Percentiles rank a stretch among this genome's conserved stretches.
phyloP scores from a whole-genome alignment of 2,329 filamentous ascomycete species.

The Monosporascus ibericus region DNA sequence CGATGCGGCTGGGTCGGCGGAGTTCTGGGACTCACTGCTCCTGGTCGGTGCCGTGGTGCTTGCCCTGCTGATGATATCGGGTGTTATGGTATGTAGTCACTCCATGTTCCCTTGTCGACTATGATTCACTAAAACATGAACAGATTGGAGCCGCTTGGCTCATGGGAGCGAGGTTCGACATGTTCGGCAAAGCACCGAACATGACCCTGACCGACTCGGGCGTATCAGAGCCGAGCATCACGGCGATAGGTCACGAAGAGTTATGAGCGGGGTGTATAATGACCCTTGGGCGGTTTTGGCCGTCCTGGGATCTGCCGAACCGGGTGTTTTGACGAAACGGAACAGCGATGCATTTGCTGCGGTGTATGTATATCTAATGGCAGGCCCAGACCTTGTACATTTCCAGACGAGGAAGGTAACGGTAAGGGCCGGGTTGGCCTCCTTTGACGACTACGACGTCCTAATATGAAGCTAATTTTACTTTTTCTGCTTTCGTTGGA shows the following conservation, averaged over 20 bases:
- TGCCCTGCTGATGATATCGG: conserved; percentile 66
- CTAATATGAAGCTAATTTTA: background rate
- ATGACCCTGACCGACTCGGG: conserved; percentile 3
- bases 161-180: conserved; percentile 77
- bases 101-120: background rate
- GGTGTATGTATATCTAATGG: background rate
- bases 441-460: conserved; percentile 11
- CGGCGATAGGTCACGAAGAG: conserved; percentile 20
- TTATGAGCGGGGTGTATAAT: conserved; percentile 15
- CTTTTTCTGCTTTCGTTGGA: background rate
- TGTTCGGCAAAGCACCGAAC: conserved; percentile 49
- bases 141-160: conserved; percentile 74
- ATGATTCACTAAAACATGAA: conserved; percentile 11
- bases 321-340: conserved; percentile 7
- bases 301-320: background rate
- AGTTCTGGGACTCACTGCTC: conserved; percentile 55
- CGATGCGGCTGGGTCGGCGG: conserved; percentile 31
- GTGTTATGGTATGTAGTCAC: conserved; percentile 64
- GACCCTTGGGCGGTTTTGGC: background rate
- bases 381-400: background rate
- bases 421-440: conserved; percentile 9
- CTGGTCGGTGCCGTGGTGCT: conserved; percentile 61
- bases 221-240: conserved; percentile 7
- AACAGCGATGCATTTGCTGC: background rate
- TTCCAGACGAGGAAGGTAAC: background rate